Evolutionary conservation across 2,329 filamentous ascomycete species (phyloP).

Genomic region (Sporothrix dimorphospora): DNA sequence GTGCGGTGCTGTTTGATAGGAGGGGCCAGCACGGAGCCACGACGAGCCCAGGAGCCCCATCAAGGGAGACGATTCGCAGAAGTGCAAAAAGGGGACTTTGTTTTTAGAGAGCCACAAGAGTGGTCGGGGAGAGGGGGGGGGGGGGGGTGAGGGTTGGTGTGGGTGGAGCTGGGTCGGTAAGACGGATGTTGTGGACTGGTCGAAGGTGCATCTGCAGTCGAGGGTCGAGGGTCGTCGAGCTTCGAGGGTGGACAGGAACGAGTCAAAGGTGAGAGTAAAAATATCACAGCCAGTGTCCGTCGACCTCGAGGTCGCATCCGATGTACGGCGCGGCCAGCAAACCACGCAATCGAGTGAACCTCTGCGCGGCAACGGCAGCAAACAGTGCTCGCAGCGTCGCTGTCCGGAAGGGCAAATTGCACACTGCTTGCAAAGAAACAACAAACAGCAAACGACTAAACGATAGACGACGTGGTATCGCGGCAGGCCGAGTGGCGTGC

Average conservation of each 20-base stretch:
- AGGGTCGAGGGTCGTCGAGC: background rate
- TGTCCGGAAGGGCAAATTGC: background rate
- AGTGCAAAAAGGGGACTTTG: background rate
- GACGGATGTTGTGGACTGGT: constrained; percentile 9
- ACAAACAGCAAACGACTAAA: constrained; percentile 1
- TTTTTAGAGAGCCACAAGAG: background rate
- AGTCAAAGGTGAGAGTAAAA: background rate
- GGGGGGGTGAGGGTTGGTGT: constrained; percentile 3
- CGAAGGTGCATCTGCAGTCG: background rate
- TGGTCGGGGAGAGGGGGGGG: no score
- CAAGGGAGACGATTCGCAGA: background rate
- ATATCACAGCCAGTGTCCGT: background rate
- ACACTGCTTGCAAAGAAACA: background rate
- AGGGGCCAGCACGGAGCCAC: constrained; percentile 26
- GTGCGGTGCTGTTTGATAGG: constrained; percentile 33
- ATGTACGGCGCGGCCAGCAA: background rate
- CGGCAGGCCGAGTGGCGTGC: constrained; percentile 6
- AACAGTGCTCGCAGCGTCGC: background rate
- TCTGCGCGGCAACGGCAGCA: background rate
- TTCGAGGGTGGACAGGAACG: no score
- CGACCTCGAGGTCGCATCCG: background rate
- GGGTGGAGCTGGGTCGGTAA: constrained; percentile 22
- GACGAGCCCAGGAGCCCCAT: constrained; percentile 28
- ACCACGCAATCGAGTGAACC: background rate
- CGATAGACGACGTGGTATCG: background rate